Base-by-base conservation (phyloP, 345 rosid species). In the Populus deltoides region DNA sequence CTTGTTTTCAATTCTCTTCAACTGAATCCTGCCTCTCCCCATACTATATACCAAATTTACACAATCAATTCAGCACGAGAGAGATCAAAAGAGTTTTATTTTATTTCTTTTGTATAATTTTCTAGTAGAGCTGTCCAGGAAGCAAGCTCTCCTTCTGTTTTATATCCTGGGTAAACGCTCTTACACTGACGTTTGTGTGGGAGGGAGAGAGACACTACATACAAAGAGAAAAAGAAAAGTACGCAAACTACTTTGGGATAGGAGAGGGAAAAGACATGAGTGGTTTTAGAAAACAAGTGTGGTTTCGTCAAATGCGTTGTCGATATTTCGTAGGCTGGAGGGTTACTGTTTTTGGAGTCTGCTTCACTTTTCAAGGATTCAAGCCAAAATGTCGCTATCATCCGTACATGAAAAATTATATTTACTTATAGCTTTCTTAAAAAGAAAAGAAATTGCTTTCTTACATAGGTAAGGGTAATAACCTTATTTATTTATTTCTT, bases 1-100 rank as follows among this genome's bases (percentile, higher is more conserved):
- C 83, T 90, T 88, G 90, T 90, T 90, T 87, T 90, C 93, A 74
- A 90, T 90, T 79, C 91, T 85, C 86, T 85, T 87, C 71, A 90
- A 66, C 87, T 90, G 88, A 75, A 90, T 91, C 85, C 86, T 84
- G 55, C 87, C 87, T 41, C 87, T 79, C 65, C 85, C 81, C 82
- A 76, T 78, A 36, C 74, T 73, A 68, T 36, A 18, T n/a, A 68
- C 16, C 24, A 38, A 8, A 33, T 24, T 8, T 7, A 8, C 8
- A 27, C 62, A 47, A 15, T 47, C 17, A 15, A 47, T 47, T 13
- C 4, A 47, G 4, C 51, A 13, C 16, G 6, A 47, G 51, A 47
- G 51, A 47, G 51, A 47, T 39, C 41, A 39, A 8, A 39, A 7
- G 41, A 7, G 41, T 7, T 38, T 38, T 39, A 0, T 12, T 47